A percentile compares a stretch with the other conserved stretches of the same genome.
Conservation (phyloP, 1,284 basidiomycete genomes). For the Chalciporus sp. region DNA sequence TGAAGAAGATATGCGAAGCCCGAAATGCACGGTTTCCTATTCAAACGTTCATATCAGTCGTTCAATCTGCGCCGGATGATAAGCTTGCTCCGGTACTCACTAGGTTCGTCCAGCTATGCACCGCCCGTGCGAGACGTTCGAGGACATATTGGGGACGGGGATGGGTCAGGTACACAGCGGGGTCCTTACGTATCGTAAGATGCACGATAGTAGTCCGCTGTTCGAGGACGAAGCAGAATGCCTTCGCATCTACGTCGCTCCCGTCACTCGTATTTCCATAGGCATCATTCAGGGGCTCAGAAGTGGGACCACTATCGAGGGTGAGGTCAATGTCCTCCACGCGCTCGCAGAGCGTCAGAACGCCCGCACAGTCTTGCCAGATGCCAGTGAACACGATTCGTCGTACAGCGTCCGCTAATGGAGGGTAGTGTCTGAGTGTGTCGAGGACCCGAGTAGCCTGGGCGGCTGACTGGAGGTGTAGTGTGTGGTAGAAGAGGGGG, state of each 20-base stretch:
- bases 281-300: background rate
- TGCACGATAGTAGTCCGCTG: slow-evolving; percentile 39
- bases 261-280: slow-evolving; percentile 1
- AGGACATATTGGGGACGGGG: slow-evolving; percentile 46
- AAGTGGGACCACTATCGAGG: slow-evolving; percentile 39
- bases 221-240: slow-evolving; percentile 45
- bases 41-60: background rate
- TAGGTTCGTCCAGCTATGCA: slow-evolving; percentile 45
- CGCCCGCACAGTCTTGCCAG: slow-evolving; percentile 25
- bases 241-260: slow-evolving; percentile 34
- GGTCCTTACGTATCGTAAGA: slow-evolving; percentile 51
- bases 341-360: slow-evolving; percentile 35
- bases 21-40: slow-evolving; percentile 29
- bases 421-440: slow-evolving; percentile 40
- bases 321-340: slow-evolving; percentile 47
- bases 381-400: slow-evolving; percentile 40
- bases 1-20: slow-evolving; percentile 21
- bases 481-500: slow-evolving; percentile 52
- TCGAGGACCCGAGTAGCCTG: slow-evolving; percentile 43
- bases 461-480: slow-evolving; percentile 41
- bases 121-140: slow-evolving; percentile 44
- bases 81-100: slow-evolving; percentile 34
- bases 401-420: slow-evolving; percentile 42
- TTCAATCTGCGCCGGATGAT: background rate
- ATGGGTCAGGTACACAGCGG: slow-evolving; percentile 53